Evolutionary conservation across 2,329 filamentous ascomycete species (phyloP).

Genomic region (Neurospora crassa): DNA sequence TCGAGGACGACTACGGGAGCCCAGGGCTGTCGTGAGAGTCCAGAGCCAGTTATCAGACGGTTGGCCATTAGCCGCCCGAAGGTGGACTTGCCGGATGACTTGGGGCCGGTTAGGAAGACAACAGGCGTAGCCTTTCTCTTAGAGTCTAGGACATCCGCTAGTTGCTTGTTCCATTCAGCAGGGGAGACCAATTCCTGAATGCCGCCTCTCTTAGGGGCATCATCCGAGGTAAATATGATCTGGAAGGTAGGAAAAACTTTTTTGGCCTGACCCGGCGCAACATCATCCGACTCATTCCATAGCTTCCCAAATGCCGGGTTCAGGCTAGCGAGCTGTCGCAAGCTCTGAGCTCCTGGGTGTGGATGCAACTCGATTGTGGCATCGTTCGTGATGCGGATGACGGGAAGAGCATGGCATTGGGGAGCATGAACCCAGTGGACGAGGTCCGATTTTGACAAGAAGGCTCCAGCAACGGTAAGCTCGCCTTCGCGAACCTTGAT

Average conservation of each 20-base stretch:
- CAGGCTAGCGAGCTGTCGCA: slow-evolving; percentile 47
- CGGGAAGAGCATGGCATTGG: slow-evolving; percentile 59
- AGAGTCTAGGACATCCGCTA: slow-evolving; percentile 34
- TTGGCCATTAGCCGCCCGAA: slow-evolving; percentile 60
- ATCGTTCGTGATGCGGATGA: slow-evolving; percentile 45
- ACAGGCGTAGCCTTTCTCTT: slow-evolving; percentile 26
- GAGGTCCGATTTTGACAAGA: slow-evolving; percentile 37
- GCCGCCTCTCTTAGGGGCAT: slow-evolving; percentile 37
- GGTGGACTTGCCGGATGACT: slow-evolving; percentile 68
- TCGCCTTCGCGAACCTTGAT: slow-evolving; percentile 52
- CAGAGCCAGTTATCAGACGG: slow-evolving; percentile 46
- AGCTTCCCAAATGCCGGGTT: slow-evolving; percentile 59
- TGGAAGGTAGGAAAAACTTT: slow-evolving; percentile 31
- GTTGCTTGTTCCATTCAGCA: slow-evolving; percentile 51
- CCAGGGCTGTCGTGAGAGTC: slow-evolving; percentile 17
- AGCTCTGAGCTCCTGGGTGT: slow-evolving; percentile 35
- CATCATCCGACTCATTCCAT: slow-evolving; percentile 43
- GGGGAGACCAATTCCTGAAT: slow-evolving; percentile 48
- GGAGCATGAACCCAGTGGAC: slow-evolving; percentile 54
- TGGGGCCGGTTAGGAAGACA: slow-evolving; percentile 57
- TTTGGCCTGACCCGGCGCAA: slow-evolving; percentile 18
- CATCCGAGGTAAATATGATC: slow-evolving; percentile 45
- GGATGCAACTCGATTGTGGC: slow-evolving; percentile 46
- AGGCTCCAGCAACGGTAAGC: slow-evolving; percentile 56
- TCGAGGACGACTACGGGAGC: slow-evolving; percentile 53